Evolutionary conservation across 208 protist species (phyloP).

Genomic region (Vickermania spadyakhi): DNA sequence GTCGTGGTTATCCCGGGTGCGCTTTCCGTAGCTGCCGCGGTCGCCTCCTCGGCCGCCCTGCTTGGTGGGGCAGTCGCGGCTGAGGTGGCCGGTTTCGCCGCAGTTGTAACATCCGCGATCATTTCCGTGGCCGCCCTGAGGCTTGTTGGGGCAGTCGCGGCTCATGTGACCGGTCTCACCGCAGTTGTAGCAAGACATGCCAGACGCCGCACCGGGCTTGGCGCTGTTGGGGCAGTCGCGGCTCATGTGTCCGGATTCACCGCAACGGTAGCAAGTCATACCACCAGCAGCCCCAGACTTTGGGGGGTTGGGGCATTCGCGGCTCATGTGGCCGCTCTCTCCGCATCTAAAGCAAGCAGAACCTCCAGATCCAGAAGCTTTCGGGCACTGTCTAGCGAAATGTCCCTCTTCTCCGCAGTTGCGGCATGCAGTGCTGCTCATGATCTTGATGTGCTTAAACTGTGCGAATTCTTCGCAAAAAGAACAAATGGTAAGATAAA

Average conservation of each 20-base stretch:
- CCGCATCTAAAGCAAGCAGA: constrained; percentile 68
- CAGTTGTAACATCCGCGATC: constrained; percentile 80
- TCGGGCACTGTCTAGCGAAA: constrained; percentile 73
- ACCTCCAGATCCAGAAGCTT: constrained; percentile 24
- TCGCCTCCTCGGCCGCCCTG: constrained; percentile 9
- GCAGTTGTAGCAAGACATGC: constrained; percentile 43
- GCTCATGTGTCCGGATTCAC: constrained; percentile 63
- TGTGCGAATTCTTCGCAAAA: too few species aligned
- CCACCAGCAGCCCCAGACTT: constrained; percentile 16
- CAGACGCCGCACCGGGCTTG: constrained; percentile 28
- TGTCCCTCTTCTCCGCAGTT: constrained; percentile 81
- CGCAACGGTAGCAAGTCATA: constrained; percentile 76
- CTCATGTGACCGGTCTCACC: constrained; percentile 29
- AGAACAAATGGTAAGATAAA: too few species aligned
- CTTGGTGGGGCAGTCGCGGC: constrained; percentile 35
- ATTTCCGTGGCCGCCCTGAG: constrained; percentile 16
- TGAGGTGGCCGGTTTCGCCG: constrained; percentile 62
- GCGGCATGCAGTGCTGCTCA: constrained; percentile 38
- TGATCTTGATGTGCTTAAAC: too few species aligned
- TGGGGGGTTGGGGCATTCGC: constrained; percentile 56
- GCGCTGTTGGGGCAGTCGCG: constrained; percentile 81
- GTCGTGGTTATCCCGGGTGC: constrained; percentile 4
- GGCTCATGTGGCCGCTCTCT: constrained; percentile 73
- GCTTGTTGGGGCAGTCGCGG: constrained; percentile 23
- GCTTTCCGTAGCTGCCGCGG: constrained; percentile 10